These are phyloP conservation scores for Penicillium sp. DNA, from an alignment of 2,329 filamentous ascomycete genomes.

Conservation along the genomic window DNA sequence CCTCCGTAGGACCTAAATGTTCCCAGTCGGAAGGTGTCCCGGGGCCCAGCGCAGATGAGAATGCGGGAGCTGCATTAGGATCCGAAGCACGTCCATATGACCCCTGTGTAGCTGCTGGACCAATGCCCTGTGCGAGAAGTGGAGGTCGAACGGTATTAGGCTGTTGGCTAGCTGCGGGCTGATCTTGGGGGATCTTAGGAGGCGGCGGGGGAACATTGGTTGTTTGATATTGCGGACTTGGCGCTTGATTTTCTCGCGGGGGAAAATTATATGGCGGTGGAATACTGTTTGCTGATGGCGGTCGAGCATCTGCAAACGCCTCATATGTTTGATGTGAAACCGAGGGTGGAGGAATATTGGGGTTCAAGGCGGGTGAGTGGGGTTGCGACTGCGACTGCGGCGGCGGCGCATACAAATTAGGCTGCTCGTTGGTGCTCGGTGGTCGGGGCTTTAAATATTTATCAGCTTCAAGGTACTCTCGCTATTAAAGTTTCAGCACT, in stretches of 20 bases:
- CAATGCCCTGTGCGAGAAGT: slow-evolving; percentile 17
- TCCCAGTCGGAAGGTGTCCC: slow-evolving; percentile 52
- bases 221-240: slow-evolving; percentile 17
- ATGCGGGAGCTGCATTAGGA: slow-evolving; percentile 18
- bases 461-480: slow-evolving; percentile 4
- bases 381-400: not conserved
- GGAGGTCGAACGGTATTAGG: slow-evolving; percentile 17
- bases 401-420: slow-evolving; percentile 14
- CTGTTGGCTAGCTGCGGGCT: slow-evolving; percentile 29
- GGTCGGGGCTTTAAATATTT: slow-evolving; percentile 35
- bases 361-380: slow-evolving; percentile 14
- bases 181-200: slow-evolving; percentile 42
- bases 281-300: slow-evolving; percentile 12
- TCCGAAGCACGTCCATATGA: slow-evolving; percentile 16
- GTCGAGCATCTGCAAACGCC: slow-evolving; percentile 9
- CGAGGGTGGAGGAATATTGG: slow-evolving; percentile 10
- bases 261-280: slow-evolving; percentile 21
- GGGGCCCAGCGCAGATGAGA: slow-evolving; percentile 40
- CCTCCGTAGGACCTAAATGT: slow-evolving; percentile 38
- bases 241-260: not conserved
- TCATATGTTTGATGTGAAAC: slow-evolving; percentile 21
- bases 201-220: slow-evolving; percentile 37
- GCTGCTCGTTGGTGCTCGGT: slow-evolving; percentile 30
- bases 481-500: not conserved
- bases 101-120: slow-evolving; percentile 17